A percentile compares a stretch with the other conserved stretches of the same genome.
These are phyloP conservation scores for Rhododendron ovatum DNA, from an alignment of 148 eudicot genomes.

Conservation along the genomic window DNA sequence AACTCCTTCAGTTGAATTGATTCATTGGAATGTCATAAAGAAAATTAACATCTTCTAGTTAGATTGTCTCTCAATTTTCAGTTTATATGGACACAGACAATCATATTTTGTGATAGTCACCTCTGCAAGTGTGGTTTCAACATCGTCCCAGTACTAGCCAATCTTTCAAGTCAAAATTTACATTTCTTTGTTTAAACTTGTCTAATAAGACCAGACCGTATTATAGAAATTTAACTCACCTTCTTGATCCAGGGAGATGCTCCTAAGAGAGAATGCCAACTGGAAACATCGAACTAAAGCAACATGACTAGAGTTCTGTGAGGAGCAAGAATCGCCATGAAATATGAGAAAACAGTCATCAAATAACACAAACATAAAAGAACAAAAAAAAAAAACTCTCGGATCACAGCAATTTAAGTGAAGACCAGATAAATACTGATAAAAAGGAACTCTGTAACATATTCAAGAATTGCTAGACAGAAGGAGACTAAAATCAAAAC, in stretches of 20 bases:
- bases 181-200: background rate
- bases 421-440: background rate
- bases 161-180: background rate
- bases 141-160: background rate
- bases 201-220: background rate
- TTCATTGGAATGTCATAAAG: background rate
- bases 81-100: no score
- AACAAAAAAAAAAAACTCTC: background rate
- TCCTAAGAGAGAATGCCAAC: constrained; percentile 78
- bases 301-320: constrained; percentile 67
- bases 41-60: background rate
- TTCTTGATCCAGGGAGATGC: constrained; percentile 62
- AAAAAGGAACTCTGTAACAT: background rate
- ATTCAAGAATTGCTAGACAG: background rate
- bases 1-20: background rate
- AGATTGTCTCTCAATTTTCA: no score
- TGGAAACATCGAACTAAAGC: constrained; percentile 77
- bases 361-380: background rate
- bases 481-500: background rate
- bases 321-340: constrained; percentile 15
- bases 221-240: constrained; percentile 30
- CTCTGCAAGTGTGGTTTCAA: background rate
- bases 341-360: background rate
- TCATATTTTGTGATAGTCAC: background rate
- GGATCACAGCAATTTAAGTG: background rate